Conservation (phyloP, 176 grass and related monocot species). For the Eragrostis nindensis region DNA sequence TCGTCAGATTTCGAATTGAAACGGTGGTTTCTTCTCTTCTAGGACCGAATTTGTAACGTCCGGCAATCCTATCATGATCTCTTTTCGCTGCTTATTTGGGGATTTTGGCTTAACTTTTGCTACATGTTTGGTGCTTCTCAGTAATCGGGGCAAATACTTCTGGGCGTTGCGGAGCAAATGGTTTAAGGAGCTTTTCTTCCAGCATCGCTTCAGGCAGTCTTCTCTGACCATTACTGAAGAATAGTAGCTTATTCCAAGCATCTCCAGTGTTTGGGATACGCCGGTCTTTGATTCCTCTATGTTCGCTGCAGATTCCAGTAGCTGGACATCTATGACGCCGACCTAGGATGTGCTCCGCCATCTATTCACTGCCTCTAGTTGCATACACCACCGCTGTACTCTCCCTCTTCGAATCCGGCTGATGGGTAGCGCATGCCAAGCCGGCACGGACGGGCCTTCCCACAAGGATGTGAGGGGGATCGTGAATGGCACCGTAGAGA, state of each 20-base stretch:
- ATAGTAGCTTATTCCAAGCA: slow-evolving; percentile 21
- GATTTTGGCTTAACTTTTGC: neutral
- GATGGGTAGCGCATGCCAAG: slow-evolving; percentile 63
- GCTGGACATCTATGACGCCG: slow-evolving; percentile 43
- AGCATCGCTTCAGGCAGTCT: neutral
- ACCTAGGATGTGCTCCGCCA: slow-evolving; percentile 37
- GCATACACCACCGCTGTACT: slow-evolving; percentile 7
- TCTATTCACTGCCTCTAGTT: slow-evolving; percentile 24
- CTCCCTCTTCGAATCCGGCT: slow-evolving; percentile 49
- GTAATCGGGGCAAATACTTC: slow-evolving; percentile 11
- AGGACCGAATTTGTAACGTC: neutral
- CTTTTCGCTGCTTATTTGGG: neutral
- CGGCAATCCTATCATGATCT: neutral
- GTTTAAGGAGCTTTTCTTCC: neutral
- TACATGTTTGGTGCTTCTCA: neutral
- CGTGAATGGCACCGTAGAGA: slow-evolving; percentile 18
- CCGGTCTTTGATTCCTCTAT: slow-evolving; percentile 10
- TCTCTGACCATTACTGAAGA: slow-evolving; percentile 17
- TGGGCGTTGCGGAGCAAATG: neutral
- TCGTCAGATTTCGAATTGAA: neutral
- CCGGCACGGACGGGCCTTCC: slow-evolving; percentile 37
- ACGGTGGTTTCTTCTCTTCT: neutral
- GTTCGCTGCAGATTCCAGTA: slow-evolving; percentile 40
- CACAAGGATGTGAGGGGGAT: slow-evolving; percentile 37
- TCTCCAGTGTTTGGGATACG: slow-evolving; percentile 22